Evolutionary conservation across 1,284 basidiomycete species (phyloP), one percentile per base, ranked within the genome.

Genomic region (Ustanciosporium gigantosporum): DNA sequence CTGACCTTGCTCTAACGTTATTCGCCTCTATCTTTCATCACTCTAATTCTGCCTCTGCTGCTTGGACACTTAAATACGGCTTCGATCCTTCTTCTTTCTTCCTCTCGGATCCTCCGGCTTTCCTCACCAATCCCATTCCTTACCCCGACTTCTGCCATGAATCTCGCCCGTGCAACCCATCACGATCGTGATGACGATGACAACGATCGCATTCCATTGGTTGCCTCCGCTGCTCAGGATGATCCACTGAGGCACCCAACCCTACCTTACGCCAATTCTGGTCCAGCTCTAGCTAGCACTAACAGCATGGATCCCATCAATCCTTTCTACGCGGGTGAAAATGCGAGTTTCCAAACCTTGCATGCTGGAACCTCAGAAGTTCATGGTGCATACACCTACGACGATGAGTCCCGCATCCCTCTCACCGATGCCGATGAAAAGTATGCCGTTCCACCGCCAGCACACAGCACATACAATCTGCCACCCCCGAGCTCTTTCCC

Each of bases 351-450:
- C 14, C 52, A 56, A 16, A 66, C 56, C 1, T 29, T 66, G 0
- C 41, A 44, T 14, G 43, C 56, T 2, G 47, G 31, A 25, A 41
- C 56, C 16, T 59, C 62, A 5, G 62, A 66, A n/a, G 48, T 42
- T 2, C 62, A 66, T 22, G 31, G 23, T 6, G 24, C 31, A 24
- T 66, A 60, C 31, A 15, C 46, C 2, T 68, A 68, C 35, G 57
- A 61, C 15, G 68, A 72, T 21, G 69, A 72, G 25, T 44, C 21
- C 36, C 60, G 59, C 41, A 32, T 66, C 1, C 69, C 68, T 7
- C 59, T 72, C 22, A 60, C 64, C n/a, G 59, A 57, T 7, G 37
- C 29, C 15, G 62, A 65, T 14, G 68, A 68, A 36, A 71, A 69
- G 40, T 65, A 50, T 35, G 46, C 45, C 25, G 48, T 46, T 37